Base-by-base conservation (phyloP, 805 yeast species). In the Lachancea fermentati region DNA sequence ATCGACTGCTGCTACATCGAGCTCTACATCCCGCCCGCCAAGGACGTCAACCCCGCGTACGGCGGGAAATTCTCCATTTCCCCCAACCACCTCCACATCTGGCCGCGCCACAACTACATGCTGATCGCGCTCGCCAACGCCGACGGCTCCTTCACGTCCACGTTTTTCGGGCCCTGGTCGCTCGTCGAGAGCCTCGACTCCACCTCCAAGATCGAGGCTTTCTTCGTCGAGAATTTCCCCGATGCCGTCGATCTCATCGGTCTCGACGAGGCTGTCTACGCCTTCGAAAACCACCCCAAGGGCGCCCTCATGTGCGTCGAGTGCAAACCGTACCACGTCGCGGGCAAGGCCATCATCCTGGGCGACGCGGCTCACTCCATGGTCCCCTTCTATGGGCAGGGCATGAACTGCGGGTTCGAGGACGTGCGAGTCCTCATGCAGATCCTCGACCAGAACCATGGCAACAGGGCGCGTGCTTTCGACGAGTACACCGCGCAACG, bases 341-440 rank as follows among this genome's bases (percentile, higher is more conserved):
- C 69, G 34, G 59, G 57, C 7, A 73, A 75, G 42, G 79, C 79
- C 12, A 65, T 89, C 7, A 64, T 89, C 9, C 64, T 89, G 19
- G 97, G 97, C 4, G 97, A 89, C 60, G 95, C 97, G 1, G 95
- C 97, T 0, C 97, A 89, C 63, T 78, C 93, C 19, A 89, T 88
- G 96, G 97, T 89, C 4, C 97, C 97, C n/a, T 89, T 89, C 60
- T 89, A 88, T 57, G 97, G 97, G 7, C 97, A 89, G 60, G 97
- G 97, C 4, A 83, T 89, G 91, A 89, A 89, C 60, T 85, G 95
- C 57, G 97, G 97, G 1, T 83, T 89, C 59, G 97, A 89, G 62
- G 97, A 91, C 52, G 89, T 89, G 16, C 67, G 79, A 42, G 76
- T 80, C 1, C 64, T 89, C 38, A 65, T 83, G 65, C 70, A 74